phyloP scores from a whole-genome alignment of 805 yeast species.

The Clavispora fructus region DNA sequence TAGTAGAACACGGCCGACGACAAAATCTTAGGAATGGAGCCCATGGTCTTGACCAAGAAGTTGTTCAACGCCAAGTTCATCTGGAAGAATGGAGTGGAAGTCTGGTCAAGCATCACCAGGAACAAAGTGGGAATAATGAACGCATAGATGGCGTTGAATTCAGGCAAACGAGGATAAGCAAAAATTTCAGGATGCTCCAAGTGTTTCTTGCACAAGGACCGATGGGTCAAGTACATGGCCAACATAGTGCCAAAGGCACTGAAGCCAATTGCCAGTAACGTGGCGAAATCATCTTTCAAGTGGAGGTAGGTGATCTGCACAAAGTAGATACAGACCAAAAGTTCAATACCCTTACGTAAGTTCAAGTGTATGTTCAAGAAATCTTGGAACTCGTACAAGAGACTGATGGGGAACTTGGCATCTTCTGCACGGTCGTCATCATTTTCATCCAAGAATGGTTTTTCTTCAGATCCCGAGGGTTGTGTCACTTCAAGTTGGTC shows the following conservation, averaged over 20 bases:
- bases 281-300: conserved; percentile 12
- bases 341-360: conserved; percentile 26
- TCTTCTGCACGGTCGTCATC: conserved; percentile 4
- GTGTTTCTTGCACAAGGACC: conserved; percentile 14
- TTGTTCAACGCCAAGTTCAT: conserved; percentile 33
- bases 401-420: conserved; percentile 10
- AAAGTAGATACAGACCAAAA: conserved; percentile 25
- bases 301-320: conserved; percentile 26
- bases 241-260: conserved; percentile 28
- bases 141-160: conserved; percentile 32
- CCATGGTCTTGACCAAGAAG: conserved; percentile 26
- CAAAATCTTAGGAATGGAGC: conserved; percentile 23
- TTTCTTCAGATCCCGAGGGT: background rate
- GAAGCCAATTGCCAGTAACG: conserved; percentile 23
- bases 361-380: conserved; percentile 31
- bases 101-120: conserved; percentile 17
- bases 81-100: conserved; percentile 19
- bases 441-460: background rate
- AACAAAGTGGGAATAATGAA: conserved; percentile 28
- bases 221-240: conserved; percentile 25
- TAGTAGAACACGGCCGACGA: conserved; percentile 28
- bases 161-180: conserved; percentile 26
- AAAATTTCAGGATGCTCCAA: conserved; percentile 7
- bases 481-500: background rate
- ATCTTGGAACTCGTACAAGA: conserved; percentile 31